These are phyloP conservation scores for Salicornia ramosissima DNA, from an alignment of 148 eudicot species.

Conservation along the genomic window DNA sequence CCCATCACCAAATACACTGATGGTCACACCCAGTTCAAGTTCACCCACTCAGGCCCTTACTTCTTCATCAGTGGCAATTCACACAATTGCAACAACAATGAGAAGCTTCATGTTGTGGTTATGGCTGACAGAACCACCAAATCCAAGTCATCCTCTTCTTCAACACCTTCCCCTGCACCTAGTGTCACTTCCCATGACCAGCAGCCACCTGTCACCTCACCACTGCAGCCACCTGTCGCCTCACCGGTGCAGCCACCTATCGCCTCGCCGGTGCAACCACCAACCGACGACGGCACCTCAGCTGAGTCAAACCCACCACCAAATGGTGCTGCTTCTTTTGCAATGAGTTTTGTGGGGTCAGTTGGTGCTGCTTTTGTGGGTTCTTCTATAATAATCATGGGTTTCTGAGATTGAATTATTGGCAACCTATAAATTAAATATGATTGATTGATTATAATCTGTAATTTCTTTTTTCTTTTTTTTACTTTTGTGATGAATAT, in stretches of 20 bases:
- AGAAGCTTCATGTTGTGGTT: conserved; percentile 60
- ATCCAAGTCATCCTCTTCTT: conserved; percentile 16
- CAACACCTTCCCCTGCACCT: conserved; percentile 31
- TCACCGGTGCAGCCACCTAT: conserved; percentile 28
- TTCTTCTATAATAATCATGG: conserved; percentile 45
- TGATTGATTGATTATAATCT: no score
- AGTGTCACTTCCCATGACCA: not conserved
- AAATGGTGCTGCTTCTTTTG: conserved; percentile 34
- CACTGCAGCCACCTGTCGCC: conserved; percentile 30
- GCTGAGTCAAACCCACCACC: conserved; percentile 36
- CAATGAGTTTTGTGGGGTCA: conserved; percentile 29
- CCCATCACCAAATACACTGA: conserved; percentile 47
- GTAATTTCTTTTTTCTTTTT: not conserved
- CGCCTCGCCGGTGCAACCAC: conserved; percentile 28
- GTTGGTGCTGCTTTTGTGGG: conserved; percentile 55
- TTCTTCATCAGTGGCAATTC: conserved; percentile 82
- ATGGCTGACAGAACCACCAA: conserved; percentile 55
- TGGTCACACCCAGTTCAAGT: conserved; percentile 59
- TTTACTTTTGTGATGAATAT: conserved; percentile 1
- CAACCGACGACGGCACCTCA: conserved; percentile 9
- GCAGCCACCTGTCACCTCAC: conserved; percentile 34
- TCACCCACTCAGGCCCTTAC: conserved; percentile 60
- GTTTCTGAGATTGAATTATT: no score
- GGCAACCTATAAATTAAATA: no score
- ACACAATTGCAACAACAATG: conserved; percentile 67